These are phyloP conservation scores for Nicotiana rustica DNA, from an alignment of 305 asterid genomes.

Conservation along the genomic window DNA sequence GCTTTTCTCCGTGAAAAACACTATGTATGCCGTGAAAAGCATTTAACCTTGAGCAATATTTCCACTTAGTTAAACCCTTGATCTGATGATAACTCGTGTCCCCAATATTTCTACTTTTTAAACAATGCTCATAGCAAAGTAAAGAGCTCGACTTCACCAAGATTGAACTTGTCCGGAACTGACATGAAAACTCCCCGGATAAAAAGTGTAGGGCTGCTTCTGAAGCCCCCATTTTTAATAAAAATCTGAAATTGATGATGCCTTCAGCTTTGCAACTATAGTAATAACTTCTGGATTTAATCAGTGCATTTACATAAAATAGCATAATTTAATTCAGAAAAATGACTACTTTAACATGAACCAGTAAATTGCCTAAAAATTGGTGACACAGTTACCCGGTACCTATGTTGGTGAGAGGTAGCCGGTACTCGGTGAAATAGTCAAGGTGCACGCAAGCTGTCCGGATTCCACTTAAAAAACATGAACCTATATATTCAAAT, in stretches of 20 bases:
- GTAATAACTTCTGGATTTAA: constrained; percentile 25
- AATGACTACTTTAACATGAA: neutral
- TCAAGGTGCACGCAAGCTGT: too few relatives aligned
- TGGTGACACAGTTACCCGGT: too few relatives aligned
- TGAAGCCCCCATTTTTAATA: constrained; percentile 43
- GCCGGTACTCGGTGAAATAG: too few relatives aligned
- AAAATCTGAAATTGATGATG: constrained; percentile 34
- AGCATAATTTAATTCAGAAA: constrained; percentile 4
- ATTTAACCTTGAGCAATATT: constrained; percentile 30
- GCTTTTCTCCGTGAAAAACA: constrained; percentile 35
- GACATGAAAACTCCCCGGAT: constrained; percentile 33
- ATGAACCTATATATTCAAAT: neutral
- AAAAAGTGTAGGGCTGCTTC: constrained; percentile 39
- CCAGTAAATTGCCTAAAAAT: neutral
- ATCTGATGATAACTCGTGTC: constrained; percentile 29
- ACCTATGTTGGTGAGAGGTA: too few relatives aligned
- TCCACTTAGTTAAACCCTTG: constrained; percentile 25
- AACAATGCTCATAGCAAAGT: constrained; percentile 12
- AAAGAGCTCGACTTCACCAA: constrained; percentile 19
- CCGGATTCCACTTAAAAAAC: too few relatives aligned
- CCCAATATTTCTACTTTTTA: constrained; percentile 5
- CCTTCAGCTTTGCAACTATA: constrained; percentile 29
- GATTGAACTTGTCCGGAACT: constrained; percentile 32
- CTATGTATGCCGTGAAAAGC: constrained; percentile 27
- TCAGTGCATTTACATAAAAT: constrained; percentile 19